Evolutionary conservation across 805 yeast genomes (phyloP).

Genomic region (Alloascoidea hylecoeti): DNA sequence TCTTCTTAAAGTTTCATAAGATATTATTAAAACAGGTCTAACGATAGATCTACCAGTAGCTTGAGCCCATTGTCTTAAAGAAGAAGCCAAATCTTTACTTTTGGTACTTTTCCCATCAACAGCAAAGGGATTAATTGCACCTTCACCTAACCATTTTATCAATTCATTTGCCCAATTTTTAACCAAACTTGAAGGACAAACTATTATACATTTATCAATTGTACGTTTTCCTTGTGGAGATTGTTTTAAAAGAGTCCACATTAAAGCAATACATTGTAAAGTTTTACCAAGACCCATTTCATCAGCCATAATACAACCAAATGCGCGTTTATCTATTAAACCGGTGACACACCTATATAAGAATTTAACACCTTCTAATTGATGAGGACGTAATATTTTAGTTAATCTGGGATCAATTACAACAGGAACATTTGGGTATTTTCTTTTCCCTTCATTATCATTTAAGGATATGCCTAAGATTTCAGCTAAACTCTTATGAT

Average conservation of each 20-base stretch:
- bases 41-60: constrained; percentile 84
- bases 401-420: constrained; percentile 86
- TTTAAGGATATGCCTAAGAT: constrained; percentile 56
- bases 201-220: constrained; percentile 82
- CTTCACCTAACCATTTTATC: constrained; percentile 89
- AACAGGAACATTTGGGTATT: constrained; percentile 84
- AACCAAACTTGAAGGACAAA: constrained; percentile 89
- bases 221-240: constrained; percentile 76
- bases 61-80: constrained; percentile 70
- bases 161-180: constrained; percentile 96
- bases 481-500: constrained; percentile 62
- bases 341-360: constrained; percentile 88
- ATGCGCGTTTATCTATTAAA: constrained; percentile 43
- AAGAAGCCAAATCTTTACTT: constrained; percentile 48
- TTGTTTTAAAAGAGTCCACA: constrained; percentile 88
- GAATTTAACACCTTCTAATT: constrained; percentile 88
- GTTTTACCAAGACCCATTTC: constrained; percentile 95
- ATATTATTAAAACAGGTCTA: constrained; percentile 84
- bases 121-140: constrained; percentile 77
- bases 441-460: constrained; percentile 30
- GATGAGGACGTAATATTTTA: constrained; percentile 86
- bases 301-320: constrained; percentile 97
- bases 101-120: constrained; percentile 83
- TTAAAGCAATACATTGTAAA: constrained; percentile 70
- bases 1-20: constrained; percentile 85